A percentile compares a stretch with the other conserved stretches of the same genome.
Evolutionary conservation across 2,329 filamentous ascomycete genomes (phyloP).

Genomic region (Pseudogymnoascus sp.): DNA sequence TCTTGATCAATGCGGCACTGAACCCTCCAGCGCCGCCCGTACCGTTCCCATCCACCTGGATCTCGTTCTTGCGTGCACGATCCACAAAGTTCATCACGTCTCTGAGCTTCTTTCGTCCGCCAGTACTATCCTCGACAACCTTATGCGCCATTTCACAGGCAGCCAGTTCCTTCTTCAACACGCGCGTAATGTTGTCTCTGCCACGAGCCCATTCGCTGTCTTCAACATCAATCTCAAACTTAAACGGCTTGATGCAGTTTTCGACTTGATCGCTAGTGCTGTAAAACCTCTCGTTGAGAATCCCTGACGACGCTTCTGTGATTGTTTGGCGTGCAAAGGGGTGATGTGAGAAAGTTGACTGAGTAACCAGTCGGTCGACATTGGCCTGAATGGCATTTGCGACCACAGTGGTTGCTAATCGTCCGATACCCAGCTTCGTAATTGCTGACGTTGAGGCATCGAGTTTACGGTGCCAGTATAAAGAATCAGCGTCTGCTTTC

Average conservation of each 20-base stretch:
- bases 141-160: conserved; percentile 76
- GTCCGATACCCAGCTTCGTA: conserved; percentile 88
- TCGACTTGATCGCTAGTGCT: conserved; percentile 97
- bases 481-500: conserved; percentile 73
- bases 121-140: conserved; percentile 66
- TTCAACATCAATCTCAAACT: conserved; percentile 94
- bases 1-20: conserved; percentile 73
- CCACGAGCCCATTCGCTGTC: conserved; percentile 81
- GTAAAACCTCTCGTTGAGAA: conserved; percentile 90
- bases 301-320: conserved; percentile 77
- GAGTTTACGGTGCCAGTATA: conserved; percentile 90
- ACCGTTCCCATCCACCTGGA: conserved; percentile 75
- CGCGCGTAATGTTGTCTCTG: conserved; percentile 69
- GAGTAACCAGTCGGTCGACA: conserved; percentile 67
- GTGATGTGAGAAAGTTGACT: conserved; percentile 80
- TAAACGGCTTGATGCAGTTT: conserved; percentile 98
- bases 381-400: conserved; percentile 79
- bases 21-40: conserved; percentile 86
- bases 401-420: conserved; percentile 85
- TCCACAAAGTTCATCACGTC: conserved; percentile 92
- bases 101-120: conserved; percentile 72
- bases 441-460: conserved; percentile 85
- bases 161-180: conserved; percentile 79
- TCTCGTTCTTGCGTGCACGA: conserved; percentile 76
- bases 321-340: conserved; percentile 93